Evolutionary conservation across 805 yeast genomes (phyloP).

Genomic region (Isabelozyma pseudorhagii): DNA sequence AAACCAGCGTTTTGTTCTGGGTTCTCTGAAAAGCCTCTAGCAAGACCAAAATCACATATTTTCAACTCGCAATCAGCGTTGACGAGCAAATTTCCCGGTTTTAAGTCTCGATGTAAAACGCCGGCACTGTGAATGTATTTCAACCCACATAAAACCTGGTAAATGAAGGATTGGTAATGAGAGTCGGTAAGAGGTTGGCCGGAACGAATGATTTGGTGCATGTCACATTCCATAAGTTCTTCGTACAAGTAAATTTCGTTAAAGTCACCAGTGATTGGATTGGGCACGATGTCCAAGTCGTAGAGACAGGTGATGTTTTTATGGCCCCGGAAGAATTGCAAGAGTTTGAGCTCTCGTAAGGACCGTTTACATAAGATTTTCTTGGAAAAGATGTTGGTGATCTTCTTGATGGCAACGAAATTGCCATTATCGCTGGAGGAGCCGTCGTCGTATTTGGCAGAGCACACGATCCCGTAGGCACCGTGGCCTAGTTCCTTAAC

Average conservation of each 20-base stretch:
- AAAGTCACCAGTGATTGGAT: conserved; percentile 57
- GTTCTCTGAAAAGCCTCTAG: conserved; percentile 82
- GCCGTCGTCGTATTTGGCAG: conserved; percentile 85
- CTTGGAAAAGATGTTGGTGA: conserved; percentile 89
- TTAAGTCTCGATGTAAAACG: conserved; percentile 89
- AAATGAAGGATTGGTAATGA: conserved; percentile 89
- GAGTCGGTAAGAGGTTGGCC: conserved; percentile 93
- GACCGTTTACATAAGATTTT: conserved; percentile 91
- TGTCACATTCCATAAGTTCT: conserved; percentile 97
- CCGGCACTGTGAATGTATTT: conserved; percentile 89
- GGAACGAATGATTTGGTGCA: conserved; percentile 94
- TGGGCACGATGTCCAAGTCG: conserved; percentile 88
- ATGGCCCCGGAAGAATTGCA: conserved; percentile 93
- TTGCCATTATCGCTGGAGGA: conserved; percentile 29
- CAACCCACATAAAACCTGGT: conserved; percentile 88
- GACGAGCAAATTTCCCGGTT: conserved; percentile 89
- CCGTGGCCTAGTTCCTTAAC: conserved; percentile 96
- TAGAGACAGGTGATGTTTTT: conserved; percentile 93
- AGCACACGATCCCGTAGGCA: conserved; percentile 95
- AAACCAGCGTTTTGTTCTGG: conserved; percentile 89
- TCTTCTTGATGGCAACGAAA: conserved; percentile 89
- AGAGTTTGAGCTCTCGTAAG: conserved; percentile 80
- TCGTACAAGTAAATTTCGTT: conserved; percentile 92
- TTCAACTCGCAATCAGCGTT: conserved; percentile 96
- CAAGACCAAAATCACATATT: conserved; percentile 95